Percentiles rank a stretch among this genome's conserved stretches.
These are phyloP conservation scores for Neofusicoccum cordaticola DNA, from an alignment of 2,329 filamentous ascomycete species.

Conservation along the genomic window DNA sequence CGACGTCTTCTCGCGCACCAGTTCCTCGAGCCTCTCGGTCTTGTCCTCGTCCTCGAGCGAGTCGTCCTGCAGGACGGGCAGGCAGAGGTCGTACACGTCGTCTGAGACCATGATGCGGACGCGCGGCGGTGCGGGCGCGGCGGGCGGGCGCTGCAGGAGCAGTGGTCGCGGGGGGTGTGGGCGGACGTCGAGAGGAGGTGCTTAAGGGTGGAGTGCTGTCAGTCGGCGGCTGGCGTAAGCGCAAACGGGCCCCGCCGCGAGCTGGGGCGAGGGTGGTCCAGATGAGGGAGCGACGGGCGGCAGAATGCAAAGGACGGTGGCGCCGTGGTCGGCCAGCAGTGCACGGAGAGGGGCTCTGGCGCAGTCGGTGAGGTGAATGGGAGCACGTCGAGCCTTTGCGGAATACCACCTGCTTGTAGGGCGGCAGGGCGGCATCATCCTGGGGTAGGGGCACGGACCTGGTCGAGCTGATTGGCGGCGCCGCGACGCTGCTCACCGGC, in stretches of 20 bases:
- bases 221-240: constrained; percentile 16
- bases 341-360: constrained; percentile 7
- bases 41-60: constrained; percentile 90
- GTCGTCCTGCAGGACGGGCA: constrained; percentile 80
- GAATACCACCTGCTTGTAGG: not conserved
- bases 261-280: constrained; percentile 9
- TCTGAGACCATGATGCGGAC: constrained; percentile 75
- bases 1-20: constrained; percentile 74
- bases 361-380: constrained; percentile 6
- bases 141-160: not conserved
- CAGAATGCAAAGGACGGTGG: constrained; percentile 3
- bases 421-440: not conserved
- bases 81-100: constrained; percentile 85
- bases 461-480: too few species aligned
- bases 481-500: constrained; percentile 6
- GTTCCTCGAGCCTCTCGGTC: constrained; percentile 83
- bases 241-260: constrained; percentile 8
- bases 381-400: constrained; percentile 1
- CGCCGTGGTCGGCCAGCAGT: constrained; percentile 1
- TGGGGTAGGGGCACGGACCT: not conserved
- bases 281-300: not conserved
- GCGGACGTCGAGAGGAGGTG: constrained; percentile 1
- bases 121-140: not conserved
- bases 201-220: constrained; percentile 11
- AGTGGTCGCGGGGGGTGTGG: not conserved